These are phyloP conservation scores for Yamadazyma olivae DNA, from an alignment of 805 yeast species.

Conservation along the genomic window DNA sequence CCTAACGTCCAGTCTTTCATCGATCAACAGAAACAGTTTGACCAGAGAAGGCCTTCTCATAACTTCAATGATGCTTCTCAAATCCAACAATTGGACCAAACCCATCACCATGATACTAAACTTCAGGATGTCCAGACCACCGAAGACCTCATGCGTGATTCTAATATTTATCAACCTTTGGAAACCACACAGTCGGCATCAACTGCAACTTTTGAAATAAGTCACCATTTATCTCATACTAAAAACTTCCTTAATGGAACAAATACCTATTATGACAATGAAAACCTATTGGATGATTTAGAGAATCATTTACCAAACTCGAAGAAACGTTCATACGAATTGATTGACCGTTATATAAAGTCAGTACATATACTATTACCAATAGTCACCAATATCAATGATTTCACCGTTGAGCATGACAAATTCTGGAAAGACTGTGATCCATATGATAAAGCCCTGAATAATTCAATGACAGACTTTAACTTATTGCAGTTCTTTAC, in stretches of 20 bases:
- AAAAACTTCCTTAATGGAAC: constrained; percentile 32
- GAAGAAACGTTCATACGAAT: constrained; percentile 42
- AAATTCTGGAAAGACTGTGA: constrained; percentile 42
- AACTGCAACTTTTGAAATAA: constrained; percentile 6
- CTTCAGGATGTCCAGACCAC: background rate
- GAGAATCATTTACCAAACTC: constrained; percentile 43
- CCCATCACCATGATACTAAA: constrained; percentile 3
- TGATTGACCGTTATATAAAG: constrained; percentile 46
- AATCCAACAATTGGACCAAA: background rate
- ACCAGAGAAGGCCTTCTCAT: background rate
- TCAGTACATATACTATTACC: constrained; percentile 60
- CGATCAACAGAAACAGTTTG: constrained; percentile 1
- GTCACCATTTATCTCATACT: constrained; percentile 12
- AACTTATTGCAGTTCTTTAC: constrained; percentile 45
- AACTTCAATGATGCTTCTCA: constrained; percentile 1
- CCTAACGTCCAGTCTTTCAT: constrained; percentile 4
- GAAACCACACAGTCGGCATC: constrained; percentile 3
- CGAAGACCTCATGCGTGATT: background rate
- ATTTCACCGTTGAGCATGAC: constrained; percentile 45
- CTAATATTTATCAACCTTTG: constrained; percentile 1
- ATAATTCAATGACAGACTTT: constrained; percentile 24
- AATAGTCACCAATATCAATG: constrained; percentile 42
- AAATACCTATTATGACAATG: constrained; percentile 35
- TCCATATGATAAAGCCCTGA: constrained; percentile 13
- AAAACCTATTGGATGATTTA: constrained; percentile 32